A percentile compares a stretch with the other conserved stretches of the same genome.
Conservation (phyloP, 2,329 filamentous ascomycete genomes). For the Colletotrichum noveboracense region DNA sequence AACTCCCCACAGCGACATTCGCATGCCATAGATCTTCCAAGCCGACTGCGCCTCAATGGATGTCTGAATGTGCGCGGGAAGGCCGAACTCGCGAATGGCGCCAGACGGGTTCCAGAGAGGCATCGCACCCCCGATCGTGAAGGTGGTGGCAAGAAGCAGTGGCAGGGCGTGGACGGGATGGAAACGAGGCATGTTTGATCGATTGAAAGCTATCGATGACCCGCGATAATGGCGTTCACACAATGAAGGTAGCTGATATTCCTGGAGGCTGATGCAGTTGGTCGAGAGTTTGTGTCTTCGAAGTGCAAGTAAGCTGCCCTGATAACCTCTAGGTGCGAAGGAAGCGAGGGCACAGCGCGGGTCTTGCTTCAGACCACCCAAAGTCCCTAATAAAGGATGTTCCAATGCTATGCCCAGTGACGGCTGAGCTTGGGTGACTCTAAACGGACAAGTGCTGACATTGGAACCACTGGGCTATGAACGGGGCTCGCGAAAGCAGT, state of each 20-base stretch:
- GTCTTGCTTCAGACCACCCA: not conserved
- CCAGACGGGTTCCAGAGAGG: conserved; percentile 34
- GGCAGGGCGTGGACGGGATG: conserved; percentile 27
- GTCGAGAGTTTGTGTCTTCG: not conserved
- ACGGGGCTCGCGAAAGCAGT: not conserved
- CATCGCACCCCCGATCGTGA: conserved; percentile 35
- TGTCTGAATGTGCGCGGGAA: conserved; percentile 32
- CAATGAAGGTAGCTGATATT: not conserved
- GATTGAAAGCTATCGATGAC: not conserved
- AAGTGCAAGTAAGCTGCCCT: not conserved
- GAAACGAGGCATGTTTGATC: not conserved
- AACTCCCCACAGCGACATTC: conserved; percentile 24
- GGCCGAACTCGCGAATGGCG: conserved; percentile 37
- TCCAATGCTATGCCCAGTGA: not conserved
- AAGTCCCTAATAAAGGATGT: not conserved
- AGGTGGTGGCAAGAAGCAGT: conserved; percentile 32
- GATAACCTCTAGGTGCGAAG: not conserved
- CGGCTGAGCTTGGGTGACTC: not conserved
- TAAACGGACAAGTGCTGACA: not conserved
- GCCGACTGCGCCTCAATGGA: conserved; percentile 33
- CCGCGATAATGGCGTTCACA: rapidly evolving
- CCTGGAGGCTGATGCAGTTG: not conserved
- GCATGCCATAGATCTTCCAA: conserved; percentile 31
- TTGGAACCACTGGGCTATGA: not conserved
- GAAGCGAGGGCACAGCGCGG: not conserved